These are phyloP conservation scores for Chlorella sp. DNA, from an alignment of 139 green algal genomes.

Conservation along the genomic window DNA sequence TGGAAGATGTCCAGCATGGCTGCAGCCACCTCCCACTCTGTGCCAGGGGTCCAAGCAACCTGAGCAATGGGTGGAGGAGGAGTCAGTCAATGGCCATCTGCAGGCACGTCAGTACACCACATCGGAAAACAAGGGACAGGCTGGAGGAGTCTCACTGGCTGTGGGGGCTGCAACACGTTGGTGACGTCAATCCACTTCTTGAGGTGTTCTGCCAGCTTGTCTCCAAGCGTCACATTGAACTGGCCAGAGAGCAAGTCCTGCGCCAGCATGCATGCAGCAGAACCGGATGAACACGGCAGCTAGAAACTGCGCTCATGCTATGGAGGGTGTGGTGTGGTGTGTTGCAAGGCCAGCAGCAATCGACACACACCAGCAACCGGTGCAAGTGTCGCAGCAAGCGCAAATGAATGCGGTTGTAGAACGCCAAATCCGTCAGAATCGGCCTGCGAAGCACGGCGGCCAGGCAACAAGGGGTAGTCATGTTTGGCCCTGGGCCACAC, in stretches of 20 bases:
- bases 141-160: not conserved
- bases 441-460: slow-evolving; percentile 56
- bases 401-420: slow-evolving; percentile 81
- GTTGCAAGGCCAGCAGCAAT: too few species aligned
- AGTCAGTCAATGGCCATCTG: too few species aligned
- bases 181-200: slow-evolving; percentile 82
- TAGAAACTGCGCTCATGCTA: too few species aligned
- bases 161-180: not conserved
- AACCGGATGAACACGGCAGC: too few species aligned
- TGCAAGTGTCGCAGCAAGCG: slow-evolving; percentile 78
- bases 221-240: slow-evolving; percentile 96
- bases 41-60: slow-evolving; percentile 65
- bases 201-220: slow-evolving; percentile 96
- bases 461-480: too few species aligned
- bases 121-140: too few species aligned
- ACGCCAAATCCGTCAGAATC: slow-evolving; percentile 88
- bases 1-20: slow-evolving; percentile 97
- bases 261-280: too few species aligned
- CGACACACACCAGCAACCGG: slow-evolving; percentile 62
- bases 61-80: not conserved
- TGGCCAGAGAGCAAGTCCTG: slow-evolving; percentile 46
- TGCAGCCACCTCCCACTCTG: slow-evolving; percentile 89
- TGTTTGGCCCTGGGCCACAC: too few species aligned
- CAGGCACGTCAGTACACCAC: too few species aligned
- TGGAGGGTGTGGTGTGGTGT: too few species aligned